Conservation (phyloP, 495 filamentous ascomycete genomes). For the Xylaria intraflava region DNA sequence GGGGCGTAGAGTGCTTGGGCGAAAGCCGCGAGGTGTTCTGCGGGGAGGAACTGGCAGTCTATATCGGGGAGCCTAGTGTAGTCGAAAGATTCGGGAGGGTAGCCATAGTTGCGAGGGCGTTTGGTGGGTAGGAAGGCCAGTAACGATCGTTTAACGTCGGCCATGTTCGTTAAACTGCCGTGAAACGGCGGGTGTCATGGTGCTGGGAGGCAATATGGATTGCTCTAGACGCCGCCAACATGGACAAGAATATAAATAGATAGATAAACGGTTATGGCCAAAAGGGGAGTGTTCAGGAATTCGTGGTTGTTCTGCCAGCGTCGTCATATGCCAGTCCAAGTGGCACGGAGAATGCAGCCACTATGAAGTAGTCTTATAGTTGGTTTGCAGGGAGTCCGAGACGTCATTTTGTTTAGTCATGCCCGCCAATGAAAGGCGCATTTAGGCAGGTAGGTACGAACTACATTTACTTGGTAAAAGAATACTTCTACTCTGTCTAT, state of each 20-base stretch:
- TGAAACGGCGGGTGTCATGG: slow-evolving; percentile 3
- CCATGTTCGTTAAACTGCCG: slow-evolving; percentile 22
- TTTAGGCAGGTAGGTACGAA: too few relatives aligned
- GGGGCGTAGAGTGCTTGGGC: slow-evolving; percentile 50
- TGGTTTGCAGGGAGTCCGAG: too few relatives aligned
- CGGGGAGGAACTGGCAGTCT: slow-evolving; percentile 57
- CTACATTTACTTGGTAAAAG: too few relatives aligned
- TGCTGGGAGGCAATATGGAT: background rate
- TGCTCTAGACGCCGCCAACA: too few relatives aligned
- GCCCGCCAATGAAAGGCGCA: too few relatives aligned
- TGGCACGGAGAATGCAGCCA: background rate
- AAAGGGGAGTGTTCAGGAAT: background rate
- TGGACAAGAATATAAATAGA: background rate
- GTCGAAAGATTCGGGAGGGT: slow-evolving; percentile 43
- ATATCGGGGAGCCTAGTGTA: slow-evolving; percentile 52
- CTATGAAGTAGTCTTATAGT: background rate
- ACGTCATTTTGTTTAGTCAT: too few relatives aligned
- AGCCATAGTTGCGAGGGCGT: slow-evolving; percentile 35
- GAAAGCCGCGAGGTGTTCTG: slow-evolving; percentile 52
- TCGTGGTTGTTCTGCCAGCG: background rate
- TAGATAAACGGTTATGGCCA: background rate
- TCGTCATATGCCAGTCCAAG: background rate
- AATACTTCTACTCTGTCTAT: too few relatives aligned
- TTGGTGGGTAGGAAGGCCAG: slow-evolving; percentile 21
- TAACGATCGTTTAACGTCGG: slow-evolving; percentile 17